Base-by-base conservation (phyloP, 225 moss, liverwort and hornwort species). In the Neckera pumila region DNA sequence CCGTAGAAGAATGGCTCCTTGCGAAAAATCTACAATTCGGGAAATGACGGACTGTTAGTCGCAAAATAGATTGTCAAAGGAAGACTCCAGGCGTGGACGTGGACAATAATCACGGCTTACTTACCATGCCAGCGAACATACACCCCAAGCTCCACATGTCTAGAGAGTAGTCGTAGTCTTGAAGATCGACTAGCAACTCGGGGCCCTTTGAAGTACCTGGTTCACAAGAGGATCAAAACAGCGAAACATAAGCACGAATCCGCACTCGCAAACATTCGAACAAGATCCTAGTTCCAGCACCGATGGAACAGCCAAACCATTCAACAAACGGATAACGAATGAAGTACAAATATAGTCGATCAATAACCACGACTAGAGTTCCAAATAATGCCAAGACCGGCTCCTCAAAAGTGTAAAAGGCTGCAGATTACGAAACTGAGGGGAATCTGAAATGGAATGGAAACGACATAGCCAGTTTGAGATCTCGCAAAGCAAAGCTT, bases 141-240 rank as follows among this genome's bases (percentile, higher is more conserved):
- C 93, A 93, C 56, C 93, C 94, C 94, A 95, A 86, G 89, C 94
- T 95, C 94, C 93, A 94, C 92, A 95, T 93, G 76, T 95, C 94
- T 45, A 93, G 84, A 72, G 94, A 91, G 84, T 94, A 94, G 86
- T 94, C 94, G 45, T 94, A 94, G 80, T 94, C 94, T 86, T 95
- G 94, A 28, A 95, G 92, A 85, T 95, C 94, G 33, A 93, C 93
- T 84, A 93, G 91, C 62, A 93, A 86, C 90, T 95, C 92, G 1
- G 93, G n/a, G 94, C 23, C 93, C 94, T 77, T 95, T 95, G 40
- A 95, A 95, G 73, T 95, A 93, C 86, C 93, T 95, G 84, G 18
- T 15, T 27, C 63, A 45, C 28, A 27, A 17, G 21, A 81, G 40
- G 21, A 26, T 12, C 13, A 76, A 27, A 12, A 71, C 18, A 43